Evolutionary conservation across 192 early-diverging fungal genomes (phyloP).

Genomic region (Podila clonocystis): DNA sequence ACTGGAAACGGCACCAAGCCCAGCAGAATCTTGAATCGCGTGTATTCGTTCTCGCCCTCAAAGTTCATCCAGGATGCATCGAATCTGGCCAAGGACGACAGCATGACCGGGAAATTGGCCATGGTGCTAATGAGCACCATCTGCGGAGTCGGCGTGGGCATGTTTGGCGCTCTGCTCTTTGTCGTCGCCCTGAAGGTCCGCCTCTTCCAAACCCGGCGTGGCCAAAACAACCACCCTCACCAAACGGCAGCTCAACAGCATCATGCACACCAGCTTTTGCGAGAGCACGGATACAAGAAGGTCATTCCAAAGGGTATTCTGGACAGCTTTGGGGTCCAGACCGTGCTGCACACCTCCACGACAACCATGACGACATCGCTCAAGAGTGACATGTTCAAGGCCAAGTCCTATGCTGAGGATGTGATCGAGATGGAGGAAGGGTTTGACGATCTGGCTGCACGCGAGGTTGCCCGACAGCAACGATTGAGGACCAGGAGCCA

Average conservation of each 20-base stretch:
- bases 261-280: constrained; percentile 4
- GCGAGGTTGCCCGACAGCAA: not conserved
- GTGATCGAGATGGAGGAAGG: constrained; percentile 23
- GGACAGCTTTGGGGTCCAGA: constrained; percentile 20
- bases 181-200: constrained; percentile 38
- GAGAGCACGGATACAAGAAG: constrained; percentile 15
- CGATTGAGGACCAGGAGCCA: constrained; percentile 1
- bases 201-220: constrained; percentile 13
- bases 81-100: not conserved
- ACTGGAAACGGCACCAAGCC: not conserved
- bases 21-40: constrained; percentile 1
- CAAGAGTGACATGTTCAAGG: not conserved
- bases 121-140: constrained; percentile 39
- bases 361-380: not conserved
- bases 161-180: constrained; percentile 46
- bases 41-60: constrained; percentile 24
- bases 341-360: constrained; percentile 8
- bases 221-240: not conserved
- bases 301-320: constrained; percentile 9
- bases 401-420: constrained; percentile 6
- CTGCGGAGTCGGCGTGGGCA: constrained; percentile 28
- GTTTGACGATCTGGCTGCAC: not conserved
- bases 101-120: constrained; percentile 22
- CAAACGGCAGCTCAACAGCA: constrained; percentile 11
- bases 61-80: constrained; percentile 14